These are phyloP conservation scores for Goffeauzyma gilvescens DNA, from an alignment of 768 basidiomycete genomes.

Conservation along the genomic window DNA sequence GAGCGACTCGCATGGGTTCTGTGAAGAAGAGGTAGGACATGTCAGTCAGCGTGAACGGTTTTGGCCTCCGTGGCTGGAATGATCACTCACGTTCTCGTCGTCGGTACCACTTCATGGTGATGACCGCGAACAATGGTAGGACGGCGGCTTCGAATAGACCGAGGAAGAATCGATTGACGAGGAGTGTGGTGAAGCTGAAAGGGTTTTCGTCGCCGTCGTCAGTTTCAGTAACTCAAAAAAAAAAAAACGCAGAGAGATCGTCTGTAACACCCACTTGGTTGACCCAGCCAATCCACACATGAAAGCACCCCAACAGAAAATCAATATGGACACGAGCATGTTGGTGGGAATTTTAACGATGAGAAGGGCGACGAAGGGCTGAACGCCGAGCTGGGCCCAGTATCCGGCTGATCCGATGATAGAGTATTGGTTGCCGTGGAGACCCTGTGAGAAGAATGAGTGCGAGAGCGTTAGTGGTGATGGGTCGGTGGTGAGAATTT, in stretches of 20 bases:
- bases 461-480: no score
- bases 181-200: slow-evolving; percentile 9
- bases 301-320: slow-evolving; percentile 14
- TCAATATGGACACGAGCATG: slow-evolving; percentile 15
- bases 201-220: not conserved
- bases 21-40: not conserved
- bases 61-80: not conserved
- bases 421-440: slow-evolving; percentile 7
- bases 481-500: no score
- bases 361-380: slow-evolving; percentile 20
- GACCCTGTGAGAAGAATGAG: no score
- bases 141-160: slow-evolving; percentile 25
- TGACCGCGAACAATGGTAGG: slow-evolving; percentile 13
- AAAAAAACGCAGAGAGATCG: not conserved
- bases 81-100: slow-evolving; percentile 1
- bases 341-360: slow-evolving; percentile 23
- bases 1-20: slow-evolving; percentile 35
- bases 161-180: slow-evolving; percentile 21
- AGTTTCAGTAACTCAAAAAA: not conserved
- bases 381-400: slow-evolving; percentile 17
- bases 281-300: slow-evolving; percentile 9
- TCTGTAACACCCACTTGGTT: slow-evolving; percentile 2
- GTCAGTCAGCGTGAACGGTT: not conserved
- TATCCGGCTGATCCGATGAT: slow-evolving; percentile 14
- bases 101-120: slow-evolving; percentile 19